A percentile compares a stretch with the other conserved stretches of the same genome.
phyloP scores from a whole-genome alignment of 2,329 filamentous ascomycete genomes.

The Ophiostoma sp. region DNA sequence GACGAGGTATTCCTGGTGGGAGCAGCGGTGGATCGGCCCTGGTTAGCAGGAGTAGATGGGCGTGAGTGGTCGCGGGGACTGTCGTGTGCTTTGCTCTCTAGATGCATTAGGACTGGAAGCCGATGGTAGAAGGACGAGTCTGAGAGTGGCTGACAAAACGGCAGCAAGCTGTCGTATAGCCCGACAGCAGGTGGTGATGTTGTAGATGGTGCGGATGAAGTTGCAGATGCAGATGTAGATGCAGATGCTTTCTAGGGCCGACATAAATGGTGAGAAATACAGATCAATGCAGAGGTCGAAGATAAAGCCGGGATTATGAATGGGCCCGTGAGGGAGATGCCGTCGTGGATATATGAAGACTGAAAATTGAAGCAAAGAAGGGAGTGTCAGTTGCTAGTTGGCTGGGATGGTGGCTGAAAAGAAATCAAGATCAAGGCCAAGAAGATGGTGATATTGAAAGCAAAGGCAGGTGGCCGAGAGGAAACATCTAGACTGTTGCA shows the following conservation, averaged over 20 bases:
- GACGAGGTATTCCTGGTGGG: background rate
- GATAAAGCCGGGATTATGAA: no score
- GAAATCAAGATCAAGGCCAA: background rate
- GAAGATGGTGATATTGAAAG: background rate
- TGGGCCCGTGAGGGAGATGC: no score
- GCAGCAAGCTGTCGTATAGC: background rate
- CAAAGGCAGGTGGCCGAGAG: background rate
- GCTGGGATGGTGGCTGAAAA: background rate
- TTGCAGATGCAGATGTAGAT: background rate
- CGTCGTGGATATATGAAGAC: background rate
- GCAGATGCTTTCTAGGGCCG: background rate
- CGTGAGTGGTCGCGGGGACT: background rate
- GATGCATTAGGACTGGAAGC: constrained; percentile 20
- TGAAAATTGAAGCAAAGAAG: background rate
- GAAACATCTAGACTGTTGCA: background rate
- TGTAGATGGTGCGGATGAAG: background rate
- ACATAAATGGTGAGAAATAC: background rate
- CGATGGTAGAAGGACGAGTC: background rate
- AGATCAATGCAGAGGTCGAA: background rate
- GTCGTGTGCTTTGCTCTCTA: constrained; percentile 17
- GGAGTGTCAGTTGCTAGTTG: background rate
- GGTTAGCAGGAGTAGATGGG: background rate
- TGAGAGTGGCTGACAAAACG: background rate
- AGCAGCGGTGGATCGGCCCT: background rate
- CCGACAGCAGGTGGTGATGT: background rate